Conservation (phyloP, 202 grass and related monocot genomes). For the Panicum hallii region DNA sequence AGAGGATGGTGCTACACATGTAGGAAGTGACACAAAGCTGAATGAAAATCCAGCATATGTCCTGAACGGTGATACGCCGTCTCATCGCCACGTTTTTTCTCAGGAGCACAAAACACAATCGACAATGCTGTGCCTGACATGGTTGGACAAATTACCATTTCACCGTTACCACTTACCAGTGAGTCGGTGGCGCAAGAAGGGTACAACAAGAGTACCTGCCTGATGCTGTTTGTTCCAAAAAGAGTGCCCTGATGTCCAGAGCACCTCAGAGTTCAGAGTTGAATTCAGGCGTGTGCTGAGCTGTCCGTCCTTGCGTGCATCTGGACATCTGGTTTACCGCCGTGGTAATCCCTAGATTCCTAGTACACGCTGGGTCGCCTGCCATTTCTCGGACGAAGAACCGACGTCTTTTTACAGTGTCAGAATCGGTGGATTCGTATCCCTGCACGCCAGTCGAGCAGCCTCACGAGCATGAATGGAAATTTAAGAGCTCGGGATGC, state of each 20-base stretch:
- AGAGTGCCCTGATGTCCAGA: not conserved
- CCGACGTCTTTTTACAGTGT: not conserved
- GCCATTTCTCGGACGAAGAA: not conserved
- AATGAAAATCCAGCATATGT: not conserved
- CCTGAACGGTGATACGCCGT: not conserved
- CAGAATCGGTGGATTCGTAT: conserved; percentile 39
- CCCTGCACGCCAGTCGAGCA: not conserved
- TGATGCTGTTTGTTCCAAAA: too few species aligned
- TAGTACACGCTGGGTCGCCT: not conserved
- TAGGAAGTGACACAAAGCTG: conserved; percentile 9
- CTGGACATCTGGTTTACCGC: not conserved
- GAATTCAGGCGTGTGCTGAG: not conserved
- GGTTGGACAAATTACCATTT: conserved; percentile 17
- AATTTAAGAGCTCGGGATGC: too few species aligned
- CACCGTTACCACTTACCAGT: conserved; percentile 8
- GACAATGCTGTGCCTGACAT: not conserved
- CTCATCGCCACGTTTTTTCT: not conserved
- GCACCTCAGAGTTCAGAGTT: not conserved
- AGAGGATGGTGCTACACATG: not conserved
- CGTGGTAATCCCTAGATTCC: not conserved
- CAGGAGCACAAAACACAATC: not conserved
- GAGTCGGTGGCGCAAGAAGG: not conserved
- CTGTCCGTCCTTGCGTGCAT: conserved; percentile 21
- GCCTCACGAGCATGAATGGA: too few species aligned
- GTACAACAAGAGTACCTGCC: not conserved